phyloP scores from a whole-genome alignment of 495 filamentous ascomycete genomes.

The Talaromyces stipitatus region DNA sequence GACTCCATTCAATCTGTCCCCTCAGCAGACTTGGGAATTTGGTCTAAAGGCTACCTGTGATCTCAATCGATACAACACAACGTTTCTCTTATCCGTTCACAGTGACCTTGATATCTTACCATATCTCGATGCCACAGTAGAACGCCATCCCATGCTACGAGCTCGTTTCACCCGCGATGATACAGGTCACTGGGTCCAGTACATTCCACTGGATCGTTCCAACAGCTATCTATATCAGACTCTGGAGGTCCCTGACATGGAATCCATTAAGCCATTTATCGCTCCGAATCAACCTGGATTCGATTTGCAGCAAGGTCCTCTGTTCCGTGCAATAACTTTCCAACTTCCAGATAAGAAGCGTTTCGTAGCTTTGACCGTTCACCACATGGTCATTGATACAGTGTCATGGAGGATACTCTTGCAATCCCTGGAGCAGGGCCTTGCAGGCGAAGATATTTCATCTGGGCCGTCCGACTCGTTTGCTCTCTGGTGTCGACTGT shows the following conservation, averaged over 20 bases:
- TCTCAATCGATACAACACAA: too few relatives aligned
- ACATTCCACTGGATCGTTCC: neutral
- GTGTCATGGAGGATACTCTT: neutral
- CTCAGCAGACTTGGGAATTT: too few relatives aligned
- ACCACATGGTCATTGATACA: neutral
- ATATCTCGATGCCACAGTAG: too few relatives aligned
- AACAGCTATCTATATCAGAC: neutral
- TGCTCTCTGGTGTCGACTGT: neutral
- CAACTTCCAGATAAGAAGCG: neutral
- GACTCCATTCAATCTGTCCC: too few relatives aligned
- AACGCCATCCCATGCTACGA: conserved; percentile 4
- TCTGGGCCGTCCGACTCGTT: neutral
- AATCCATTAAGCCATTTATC: too few relatives aligned
- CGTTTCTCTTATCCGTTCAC: too few relatives aligned
- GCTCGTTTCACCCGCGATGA: neutral
- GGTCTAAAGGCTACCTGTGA: too few relatives aligned
- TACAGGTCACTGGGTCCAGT: neutral
- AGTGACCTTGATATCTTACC: too few relatives aligned
- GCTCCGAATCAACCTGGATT: neutral
- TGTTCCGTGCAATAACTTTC: neutral
- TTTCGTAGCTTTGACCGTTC: neutral
- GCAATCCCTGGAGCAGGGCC: neutral
- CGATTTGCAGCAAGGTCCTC: neutral
- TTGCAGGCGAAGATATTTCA: neutral
- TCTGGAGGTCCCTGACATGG: neutral